These are phyloP conservation scores for Geosmithia putterillii DNA, from an alignment of 2,329 filamentous ascomycete species.

Conservation along the genomic window DNA sequence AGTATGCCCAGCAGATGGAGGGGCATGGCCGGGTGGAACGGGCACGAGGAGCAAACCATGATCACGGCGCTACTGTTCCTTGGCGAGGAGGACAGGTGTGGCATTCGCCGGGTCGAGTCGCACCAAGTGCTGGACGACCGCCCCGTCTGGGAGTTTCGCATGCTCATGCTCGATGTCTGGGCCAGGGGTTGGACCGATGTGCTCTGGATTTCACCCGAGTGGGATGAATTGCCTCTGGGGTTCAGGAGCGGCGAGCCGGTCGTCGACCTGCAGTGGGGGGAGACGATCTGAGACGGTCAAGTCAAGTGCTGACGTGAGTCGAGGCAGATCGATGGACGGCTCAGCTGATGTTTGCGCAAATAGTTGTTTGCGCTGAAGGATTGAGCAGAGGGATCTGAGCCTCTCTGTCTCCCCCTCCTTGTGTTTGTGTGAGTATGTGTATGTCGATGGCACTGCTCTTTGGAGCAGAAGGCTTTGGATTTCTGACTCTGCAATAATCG, in stretches of 20 bases:
- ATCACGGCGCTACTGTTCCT: background rate
- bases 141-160: background rate
- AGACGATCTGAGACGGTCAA: slow-evolving; percentile 4
- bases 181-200: slow-evolving; percentile 10
- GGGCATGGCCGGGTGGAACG: background rate
- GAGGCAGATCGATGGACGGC: no score
- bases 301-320: no score
- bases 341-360: no score
- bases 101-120: background rate
- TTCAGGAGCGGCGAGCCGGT: slow-evolving; percentile 2
- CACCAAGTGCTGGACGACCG: background rate
- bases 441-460: no score
- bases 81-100: background rate
- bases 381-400: no score
- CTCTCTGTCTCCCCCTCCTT: no score
- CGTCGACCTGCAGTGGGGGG: slow-evolving; percentile 1
- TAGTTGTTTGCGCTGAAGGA: no score
- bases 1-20: background rate
- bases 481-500: no score
- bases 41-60: background rate
- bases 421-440: no score
- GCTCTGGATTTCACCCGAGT: slow-evolving; percentile 10
- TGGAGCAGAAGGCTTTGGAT: no score
- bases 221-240: slow-evolving; percentile 4
- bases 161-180: slow-evolving; percentile 3